phyloP scores from a whole-genome alignment of 2,329 filamentous ascomycete genomes.

The Claviceps humidiphila region DNA sequence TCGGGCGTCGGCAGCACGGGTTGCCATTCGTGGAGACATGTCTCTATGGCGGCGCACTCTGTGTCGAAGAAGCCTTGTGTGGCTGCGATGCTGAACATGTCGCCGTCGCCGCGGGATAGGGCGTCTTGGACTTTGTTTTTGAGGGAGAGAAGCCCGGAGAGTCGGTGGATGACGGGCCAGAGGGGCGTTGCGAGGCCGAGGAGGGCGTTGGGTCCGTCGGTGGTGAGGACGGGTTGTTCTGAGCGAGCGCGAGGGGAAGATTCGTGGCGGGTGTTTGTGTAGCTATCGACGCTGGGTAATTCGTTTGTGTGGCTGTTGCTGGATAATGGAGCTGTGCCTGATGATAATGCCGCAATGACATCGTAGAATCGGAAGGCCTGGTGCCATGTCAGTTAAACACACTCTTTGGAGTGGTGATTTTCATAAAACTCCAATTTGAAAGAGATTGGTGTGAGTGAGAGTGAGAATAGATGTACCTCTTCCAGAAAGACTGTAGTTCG shows the following conservation, averaged over 20 bases:
- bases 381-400: background rate
- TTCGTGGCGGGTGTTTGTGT: conserved; percentile 31
- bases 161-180: conserved; percentile 49
- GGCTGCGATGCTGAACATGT: conserved; percentile 28
- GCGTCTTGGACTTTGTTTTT: conserved; percentile 38
- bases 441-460: no score
- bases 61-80: conserved; percentile 37
- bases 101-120: conserved; percentile 23
- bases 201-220: conserved; percentile 42
- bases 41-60: conserved; percentile 40
- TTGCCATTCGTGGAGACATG: conserved; percentile 41
- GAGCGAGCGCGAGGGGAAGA: conserved; percentile 29
- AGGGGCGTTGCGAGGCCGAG: conserved; percentile 49
- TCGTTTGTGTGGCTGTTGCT: conserved; percentile 22
- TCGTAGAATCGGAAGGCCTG: conserved; percentile 54
- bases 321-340: conserved; percentile 44
- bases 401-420: no score
- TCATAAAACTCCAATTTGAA: no score
- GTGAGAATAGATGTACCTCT: conserved; percentile 28
- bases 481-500: conserved; percentile 45
- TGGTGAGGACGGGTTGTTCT: conserved; percentile 29
- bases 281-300: no score
- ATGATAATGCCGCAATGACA: conserved; percentile 48
- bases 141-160: conserved; percentile 40
- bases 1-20: conserved; percentile 30